Conservation (phyloP, 176 grass and related monocot species). For the Lolium multiflorum region DNA sequence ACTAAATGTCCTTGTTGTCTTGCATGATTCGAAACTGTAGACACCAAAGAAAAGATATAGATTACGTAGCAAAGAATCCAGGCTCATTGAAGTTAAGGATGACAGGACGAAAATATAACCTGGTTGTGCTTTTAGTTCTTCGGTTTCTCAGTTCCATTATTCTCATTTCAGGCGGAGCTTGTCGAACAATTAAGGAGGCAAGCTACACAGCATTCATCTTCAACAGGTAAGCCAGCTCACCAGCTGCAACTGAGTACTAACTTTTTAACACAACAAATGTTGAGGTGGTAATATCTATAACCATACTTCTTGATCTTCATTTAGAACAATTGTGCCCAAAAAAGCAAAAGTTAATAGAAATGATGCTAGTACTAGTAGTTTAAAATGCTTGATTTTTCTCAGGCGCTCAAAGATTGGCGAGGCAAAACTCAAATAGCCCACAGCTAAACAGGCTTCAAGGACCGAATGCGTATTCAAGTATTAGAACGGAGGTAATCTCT, state of each 20-base stretch:
- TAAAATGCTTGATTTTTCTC: slow-evolving; percentile 23
- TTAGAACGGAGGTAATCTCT: slow-evolving; percentile 56
- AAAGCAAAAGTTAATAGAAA: slow-evolving; percentile 29
- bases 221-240: slow-evolving; percentile 31
- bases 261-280: slow-evolving; percentile 5
- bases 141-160: slow-evolving; percentile 23
- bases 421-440: slow-evolving; percentile 48
- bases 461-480: slow-evolving; percentile 40
- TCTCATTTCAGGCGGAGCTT: slow-evolving; percentile 46
- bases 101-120: not conserved
- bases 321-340: slow-evolving; percentile 24
- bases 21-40: slow-evolving; percentile 22
- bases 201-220: slow-evolving; percentile 23
- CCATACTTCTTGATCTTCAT: slow-evolving; percentile 24
- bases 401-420: slow-evolving; percentile 52
- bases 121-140: slow-evolving; percentile 30
- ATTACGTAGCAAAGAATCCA: slow-evolving; percentile 20
- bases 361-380: slow-evolving; percentile 19
- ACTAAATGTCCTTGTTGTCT: slow-evolving; percentile 4
- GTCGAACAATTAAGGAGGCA: slow-evolving; percentile 48
- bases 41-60: slow-evolving; percentile 14
- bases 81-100: slow-evolving; percentile 34
- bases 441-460: slow-evolving; percentile 42
- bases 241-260: slow-evolving; percentile 30
- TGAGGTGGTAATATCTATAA: slow-evolving; percentile 22